phyloP scores from a whole-genome alignment of 345 rosid species.

The Eucalyptus virginea region DNA sequence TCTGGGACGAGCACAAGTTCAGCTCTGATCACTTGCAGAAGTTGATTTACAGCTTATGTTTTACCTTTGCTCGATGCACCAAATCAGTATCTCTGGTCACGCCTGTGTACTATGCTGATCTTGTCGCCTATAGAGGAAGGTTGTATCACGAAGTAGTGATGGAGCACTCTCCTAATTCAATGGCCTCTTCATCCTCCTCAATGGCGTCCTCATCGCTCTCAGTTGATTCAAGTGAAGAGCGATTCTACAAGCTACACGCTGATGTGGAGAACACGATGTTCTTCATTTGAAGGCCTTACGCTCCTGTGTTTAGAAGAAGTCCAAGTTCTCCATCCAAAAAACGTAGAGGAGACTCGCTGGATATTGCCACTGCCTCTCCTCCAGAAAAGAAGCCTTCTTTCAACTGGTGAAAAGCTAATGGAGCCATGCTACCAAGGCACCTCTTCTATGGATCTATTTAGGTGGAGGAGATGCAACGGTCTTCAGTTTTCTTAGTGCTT shows the following conservation, averaged over 20 bases:
- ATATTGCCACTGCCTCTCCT: not conserved
- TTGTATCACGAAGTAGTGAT: constrained; percentile 49
- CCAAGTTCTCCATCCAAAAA: not conserved
- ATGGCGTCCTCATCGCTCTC: constrained; percentile 10
- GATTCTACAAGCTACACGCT: constrained; percentile 36
- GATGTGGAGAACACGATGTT: constrained; percentile 61
- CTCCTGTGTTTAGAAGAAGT: not conserved
- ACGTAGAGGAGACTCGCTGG: not conserved
- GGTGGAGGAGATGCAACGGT: not conserved
- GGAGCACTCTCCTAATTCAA: constrained; percentile 27
- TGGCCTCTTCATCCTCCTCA: constrained; percentile 2
- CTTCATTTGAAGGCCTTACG: constrained; percentile 35
- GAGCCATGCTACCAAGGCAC: not conserved
- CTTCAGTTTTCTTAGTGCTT: not conserved
- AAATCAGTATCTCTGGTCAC: constrained; percentile 75
- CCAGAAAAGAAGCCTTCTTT: not conserved
- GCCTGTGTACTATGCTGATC: constrained; percentile 78
- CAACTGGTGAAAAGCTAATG: not conserved
- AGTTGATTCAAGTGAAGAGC: constrained; percentile 23
- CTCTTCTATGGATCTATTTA: not conserved
- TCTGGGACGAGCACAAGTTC: constrained; percentile 70
- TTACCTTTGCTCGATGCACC: constrained; percentile 82
- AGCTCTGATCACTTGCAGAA: constrained; percentile 58
- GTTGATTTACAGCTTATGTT: constrained; percentile 71
- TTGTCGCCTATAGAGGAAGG: constrained; percentile 73